Percentiles rank a stretch among this genome's conserved stretches.
phyloP scores from a whole-genome alignment of 1,139 yeast genomes.

The Hansenula sp. region DNA sequence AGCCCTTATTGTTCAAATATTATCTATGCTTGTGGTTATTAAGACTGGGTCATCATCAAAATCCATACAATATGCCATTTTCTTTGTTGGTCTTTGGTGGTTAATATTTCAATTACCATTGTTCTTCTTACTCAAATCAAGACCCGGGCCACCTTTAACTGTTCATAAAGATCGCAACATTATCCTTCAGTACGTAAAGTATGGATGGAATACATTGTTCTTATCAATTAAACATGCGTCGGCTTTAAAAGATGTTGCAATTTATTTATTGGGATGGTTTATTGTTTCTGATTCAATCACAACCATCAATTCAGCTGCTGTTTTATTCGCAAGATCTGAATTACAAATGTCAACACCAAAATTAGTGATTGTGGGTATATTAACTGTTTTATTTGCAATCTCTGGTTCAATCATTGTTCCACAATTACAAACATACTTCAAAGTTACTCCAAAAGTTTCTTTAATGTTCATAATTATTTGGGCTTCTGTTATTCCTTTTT shows the following conservation, averaged over 20 bases:
- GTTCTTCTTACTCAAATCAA: conserved; percentile 36
- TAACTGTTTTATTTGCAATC: conserved; percentile 61
- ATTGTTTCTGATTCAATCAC: conserved; percentile 65
- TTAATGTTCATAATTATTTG: conserved; percentile 50
- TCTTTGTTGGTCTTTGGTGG: conserved; percentile 71
- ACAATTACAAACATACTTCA: conserved; percentile 34
- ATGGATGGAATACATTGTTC: conserved; percentile 56
- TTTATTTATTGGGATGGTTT: conserved; percentile 65
- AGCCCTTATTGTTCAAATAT: conserved; percentile 56
- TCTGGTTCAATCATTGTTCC: conserved; percentile 56
- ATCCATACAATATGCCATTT: conserved; percentile 51
- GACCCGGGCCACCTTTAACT: conserved; percentile 33
- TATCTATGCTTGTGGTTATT: conserved; percentile 45
- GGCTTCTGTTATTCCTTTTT: conserved; percentile 60
- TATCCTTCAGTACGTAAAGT: conserved; percentile 33
- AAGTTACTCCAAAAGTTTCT: conserved; percentile 39
- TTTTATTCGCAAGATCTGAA: conserved; percentile 63
- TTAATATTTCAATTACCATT: conserved; percentile 58
- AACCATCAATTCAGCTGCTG: conserved; percentile 71
- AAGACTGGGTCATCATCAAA: conserved; percentile 36
- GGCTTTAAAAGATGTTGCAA: conserved; percentile 52
- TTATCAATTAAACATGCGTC: conserved; percentile 52
- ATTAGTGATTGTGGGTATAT: conserved; percentile 53
- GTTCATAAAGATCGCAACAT: conserved; percentile 9
- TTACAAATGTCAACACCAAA: conserved; percentile 60